Evolutionary conservation across 345 rosid species (phyloP), one percentile per base, ranked within the genome.

Genomic region (Rhodamnia argentea): DNA sequence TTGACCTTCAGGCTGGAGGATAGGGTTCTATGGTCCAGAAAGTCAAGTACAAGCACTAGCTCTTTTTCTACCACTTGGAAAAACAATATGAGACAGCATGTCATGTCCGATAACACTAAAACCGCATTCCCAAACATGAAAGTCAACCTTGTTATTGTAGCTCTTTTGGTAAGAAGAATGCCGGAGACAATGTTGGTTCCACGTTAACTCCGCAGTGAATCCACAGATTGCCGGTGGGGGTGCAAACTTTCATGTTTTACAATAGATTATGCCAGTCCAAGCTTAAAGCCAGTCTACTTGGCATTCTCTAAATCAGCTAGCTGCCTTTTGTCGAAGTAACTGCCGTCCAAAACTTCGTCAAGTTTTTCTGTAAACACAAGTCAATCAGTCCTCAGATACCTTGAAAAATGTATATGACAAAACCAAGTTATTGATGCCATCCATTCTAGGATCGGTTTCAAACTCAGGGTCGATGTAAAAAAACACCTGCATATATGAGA

Each of bases 381-480:
- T 85, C 82, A 18, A 47, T 88, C 89, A 89, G 82, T 92, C 90
- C 82, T 93, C 97, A 12, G 95, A 89, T 87, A 93, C 94, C 92
- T 96, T 96, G 90, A 96, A 96, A 89, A 95, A 96, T n/a, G 98
- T 95, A 89, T 96, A 96, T 76, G 99, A 95, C 87, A 95, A 88
- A 84, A 95, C 92, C 74, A 96, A 83, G 92, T 95, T 96, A 93
- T 96, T 95, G 87, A 96, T 93, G 40, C 97, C 99, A 42, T 94
- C 97, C 99, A 96, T 95, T 86, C 92, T 92, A 75, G 97, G 95
- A 91, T 97, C 99, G 8, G 97, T 92, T 87, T 94, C 98, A 87
- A 97, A 92, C 92, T 97, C 98, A 7, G 98, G 99, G 89, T 97
- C 99, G 27, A 97, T 95, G 85, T 96, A 96, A 89, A 97, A 97